A percentile compares a stretch with the other conserved stretches of the same genome.
These are phyloP conservation scores for Gnomoniopsis sp. DNA, from an alignment of 2,329 filamentous ascomycete genomes.

Conservation along the genomic window DNA sequence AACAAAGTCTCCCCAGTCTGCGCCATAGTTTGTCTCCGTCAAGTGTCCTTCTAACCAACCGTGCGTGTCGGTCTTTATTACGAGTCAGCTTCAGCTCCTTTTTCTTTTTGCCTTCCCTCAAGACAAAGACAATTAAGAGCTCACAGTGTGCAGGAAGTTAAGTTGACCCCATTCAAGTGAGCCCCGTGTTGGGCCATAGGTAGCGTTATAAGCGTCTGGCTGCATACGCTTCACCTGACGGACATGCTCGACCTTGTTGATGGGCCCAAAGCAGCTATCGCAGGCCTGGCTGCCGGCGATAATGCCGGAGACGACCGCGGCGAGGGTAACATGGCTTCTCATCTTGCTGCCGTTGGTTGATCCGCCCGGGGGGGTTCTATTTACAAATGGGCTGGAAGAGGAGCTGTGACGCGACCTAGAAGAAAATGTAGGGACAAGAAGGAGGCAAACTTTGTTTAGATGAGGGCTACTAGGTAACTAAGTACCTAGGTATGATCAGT, in stretches of 20 bases:
- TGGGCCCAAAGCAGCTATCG: conserved; percentile 39
- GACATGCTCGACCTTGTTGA: conserved; percentile 40
- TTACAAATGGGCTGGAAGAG: no score
- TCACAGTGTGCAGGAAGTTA: conserved; percentile 56
- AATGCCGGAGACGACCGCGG: conserved; percentile 17
- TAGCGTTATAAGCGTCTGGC: conserved; percentile 39
- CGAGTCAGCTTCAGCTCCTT: neutral
- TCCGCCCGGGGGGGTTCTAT: no score
- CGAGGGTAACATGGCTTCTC: conserved; percentile 7
- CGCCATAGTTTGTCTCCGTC: conserved; percentile 61
- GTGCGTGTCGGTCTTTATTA: conserved; percentile 51
- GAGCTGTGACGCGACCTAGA: no score
- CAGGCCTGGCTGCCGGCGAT: conserved; percentile 32
- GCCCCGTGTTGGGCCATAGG: conserved; percentile 36
- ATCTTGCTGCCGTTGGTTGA: neutral
- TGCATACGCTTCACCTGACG: conserved; percentile 48
- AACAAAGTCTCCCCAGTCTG: conserved; percentile 65
- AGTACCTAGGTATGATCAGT: no score
- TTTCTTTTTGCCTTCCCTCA: neutral
- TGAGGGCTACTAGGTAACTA: no score
- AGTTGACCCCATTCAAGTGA: conserved; percentile 60
- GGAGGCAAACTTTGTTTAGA: no score
- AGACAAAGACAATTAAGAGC: conserved; percentile 9
- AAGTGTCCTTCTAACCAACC: conserved; percentile 60
- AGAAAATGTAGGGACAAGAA: no score